phyloP scores from a whole-genome alignment of 2,329 filamentous ascomycete genomes.

The Aspergillus tubingensis region DNA sequence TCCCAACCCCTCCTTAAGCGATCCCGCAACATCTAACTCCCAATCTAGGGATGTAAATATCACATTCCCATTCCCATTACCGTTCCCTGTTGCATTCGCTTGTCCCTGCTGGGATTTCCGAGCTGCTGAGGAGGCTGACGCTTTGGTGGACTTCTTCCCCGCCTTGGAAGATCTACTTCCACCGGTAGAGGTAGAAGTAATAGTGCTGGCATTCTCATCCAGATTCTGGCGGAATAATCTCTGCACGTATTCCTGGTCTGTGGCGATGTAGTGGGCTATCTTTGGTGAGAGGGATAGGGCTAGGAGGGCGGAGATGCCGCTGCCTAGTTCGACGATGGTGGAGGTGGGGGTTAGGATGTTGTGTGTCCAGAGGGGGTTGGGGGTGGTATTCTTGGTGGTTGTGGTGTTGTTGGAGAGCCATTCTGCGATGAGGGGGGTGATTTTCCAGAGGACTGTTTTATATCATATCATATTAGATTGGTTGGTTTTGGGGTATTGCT shows the following conservation, averaged over 20 bases:
- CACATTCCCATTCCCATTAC: constrained; percentile 43
- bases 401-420: constrained; percentile 64
- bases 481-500: constrained; percentile 9
- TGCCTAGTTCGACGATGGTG: constrained; percentile 77
- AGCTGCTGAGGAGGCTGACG: too few relatives aligned
- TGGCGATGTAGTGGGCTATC: constrained; percentile 70
- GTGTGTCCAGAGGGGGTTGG: constrained; percentile 63
- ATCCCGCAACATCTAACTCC: constrained; percentile 60
- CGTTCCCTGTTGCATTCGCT: too few relatives aligned
- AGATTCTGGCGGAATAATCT: constrained; percentile 77
- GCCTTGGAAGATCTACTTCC: background rate
- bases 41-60: constrained; percentile 72
- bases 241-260: constrained; percentile 84
- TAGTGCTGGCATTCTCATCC: constrained; percentile 40
- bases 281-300: constrained; percentile 66
- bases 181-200: background rate
- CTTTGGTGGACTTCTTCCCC: background rate
- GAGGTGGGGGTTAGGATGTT: constrained; percentile 58
- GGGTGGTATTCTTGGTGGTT: background rate
- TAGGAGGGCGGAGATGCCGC: constrained; percentile 80
- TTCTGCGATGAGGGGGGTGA: constrained; percentile 77
- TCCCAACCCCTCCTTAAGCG: constrained; percentile 40
- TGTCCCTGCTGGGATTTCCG: background rate
- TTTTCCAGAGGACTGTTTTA: constrained; percentile 77
- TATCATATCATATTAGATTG: background rate